Conservation (phyloP, 2,329 filamentous ascomycete species). For the Paecilomyces niveus region DNA sequence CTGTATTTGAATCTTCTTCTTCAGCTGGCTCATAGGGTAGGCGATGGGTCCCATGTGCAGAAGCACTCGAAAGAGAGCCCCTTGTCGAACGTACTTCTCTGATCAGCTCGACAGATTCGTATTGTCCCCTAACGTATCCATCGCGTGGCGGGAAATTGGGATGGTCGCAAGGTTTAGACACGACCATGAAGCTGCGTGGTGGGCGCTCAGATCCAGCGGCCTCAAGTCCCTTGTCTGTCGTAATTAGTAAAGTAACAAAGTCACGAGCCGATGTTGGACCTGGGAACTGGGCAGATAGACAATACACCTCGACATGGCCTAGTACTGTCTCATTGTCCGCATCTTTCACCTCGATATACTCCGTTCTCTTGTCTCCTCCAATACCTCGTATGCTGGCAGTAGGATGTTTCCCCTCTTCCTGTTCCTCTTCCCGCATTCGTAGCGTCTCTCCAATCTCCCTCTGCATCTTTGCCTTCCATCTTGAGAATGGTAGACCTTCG, state of each 20-base stretch:
- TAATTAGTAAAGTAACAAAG: constrained; percentile 74
- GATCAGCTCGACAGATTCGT: constrained; percentile 88
- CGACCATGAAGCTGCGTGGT: constrained; percentile 71
- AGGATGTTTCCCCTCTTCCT: constrained; percentile 59
- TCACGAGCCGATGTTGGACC: constrained; percentile 82
- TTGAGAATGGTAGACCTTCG: constrained; percentile 66
- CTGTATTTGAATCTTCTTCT: constrained; percentile 53
- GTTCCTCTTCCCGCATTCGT: constrained; percentile 61
- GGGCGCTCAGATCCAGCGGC: constrained; percentile 16
- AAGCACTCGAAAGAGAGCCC: neutral
- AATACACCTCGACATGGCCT: constrained; percentile 55
- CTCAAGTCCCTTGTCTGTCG: constrained; percentile 44
- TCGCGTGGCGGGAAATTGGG: constrained; percentile 61
- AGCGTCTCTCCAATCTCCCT: constrained; percentile 74
- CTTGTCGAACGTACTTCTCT: constrained; percentile 59
- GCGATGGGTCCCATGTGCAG: neutral
- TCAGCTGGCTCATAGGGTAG: constrained; percentile 16
- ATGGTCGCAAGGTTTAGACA: constrained; percentile 78
- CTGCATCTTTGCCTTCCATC: constrained; percentile 70
- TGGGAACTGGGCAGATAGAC: constrained; percentile 82
- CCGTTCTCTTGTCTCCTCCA: constrained; percentile 69
- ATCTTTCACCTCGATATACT: constrained; percentile 48
- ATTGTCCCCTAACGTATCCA: constrained; percentile 75
- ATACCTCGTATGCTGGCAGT: constrained; percentile 77
- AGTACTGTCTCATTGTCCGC: constrained; percentile 10